These are phyloP conservation scores for Chrysoporthe puriensis DNA, from an alignment of 2,329 filamentous ascomycete species.

Conservation along the genomic window DNA sequence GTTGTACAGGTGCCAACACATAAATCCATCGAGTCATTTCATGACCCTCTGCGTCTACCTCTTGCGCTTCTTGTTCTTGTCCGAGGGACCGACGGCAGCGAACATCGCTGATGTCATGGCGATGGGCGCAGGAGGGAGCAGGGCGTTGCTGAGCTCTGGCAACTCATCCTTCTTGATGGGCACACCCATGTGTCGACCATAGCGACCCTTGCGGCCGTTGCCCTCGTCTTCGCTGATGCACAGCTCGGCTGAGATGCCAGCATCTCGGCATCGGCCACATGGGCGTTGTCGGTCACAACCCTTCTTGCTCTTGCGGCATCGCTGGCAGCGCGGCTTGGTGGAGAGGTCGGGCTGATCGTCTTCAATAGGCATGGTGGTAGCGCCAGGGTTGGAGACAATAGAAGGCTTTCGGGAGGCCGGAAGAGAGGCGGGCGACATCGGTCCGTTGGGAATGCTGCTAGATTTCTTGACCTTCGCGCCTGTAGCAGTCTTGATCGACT, in stretches of 20 bases:
- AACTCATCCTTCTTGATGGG: slow-evolving; percentile 63
- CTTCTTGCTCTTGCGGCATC: slow-evolving; percentile 99
- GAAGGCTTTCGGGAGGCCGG: slow-evolving; percentile 78
- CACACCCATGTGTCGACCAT: slow-evolving; percentile 73
- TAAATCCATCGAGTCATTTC: not conserved
- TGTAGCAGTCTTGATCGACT: slow-evolving; percentile 40
- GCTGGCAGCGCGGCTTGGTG: slow-evolving; percentile 94
- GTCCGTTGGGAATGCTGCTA: slow-evolving; percentile 39
- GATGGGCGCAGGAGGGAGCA: slow-evolving; percentile 40
- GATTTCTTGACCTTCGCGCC: slow-evolving; percentile 58
- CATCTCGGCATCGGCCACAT: slow-evolving; percentile 93
- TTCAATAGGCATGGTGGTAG: slow-evolving; percentile 57
- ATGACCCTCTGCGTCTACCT: slow-evolving; percentile 43
- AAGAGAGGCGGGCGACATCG: slow-evolving; percentile 68
- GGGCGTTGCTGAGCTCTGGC: slow-evolving; percentile 44
- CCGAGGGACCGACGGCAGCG: slow-evolving; percentile 45
- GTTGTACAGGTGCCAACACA: not conserved
- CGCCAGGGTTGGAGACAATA: slow-evolving; percentile 58
- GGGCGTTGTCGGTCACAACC: slow-evolving; percentile 96
- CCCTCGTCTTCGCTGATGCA: slow-evolving; percentile 98
- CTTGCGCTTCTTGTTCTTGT: slow-evolving; percentile 67
- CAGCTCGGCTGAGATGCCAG: slow-evolving; percentile 87
- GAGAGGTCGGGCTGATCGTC: slow-evolving; percentile 92
- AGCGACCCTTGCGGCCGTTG: slow-evolving; percentile 94
- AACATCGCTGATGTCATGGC: slow-evolving; percentile 46